Base-by-base conservation (phyloP, 345 rosid species). In the Microcos paniculata region DNA sequence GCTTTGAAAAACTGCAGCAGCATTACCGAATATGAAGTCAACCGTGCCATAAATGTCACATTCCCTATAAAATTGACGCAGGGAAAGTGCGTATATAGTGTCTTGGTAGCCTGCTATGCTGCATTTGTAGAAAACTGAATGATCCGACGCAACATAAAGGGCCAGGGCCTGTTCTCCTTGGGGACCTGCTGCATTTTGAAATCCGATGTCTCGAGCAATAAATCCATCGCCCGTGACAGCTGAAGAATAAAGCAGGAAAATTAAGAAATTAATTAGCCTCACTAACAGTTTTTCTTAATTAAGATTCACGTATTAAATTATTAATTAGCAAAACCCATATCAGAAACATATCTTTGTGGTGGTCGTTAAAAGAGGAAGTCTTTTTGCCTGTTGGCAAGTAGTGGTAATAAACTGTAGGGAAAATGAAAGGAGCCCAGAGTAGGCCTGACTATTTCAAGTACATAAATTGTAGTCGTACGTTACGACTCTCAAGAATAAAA, bases 11-110 rank as follows among this genome's bases (percentile, higher is more conserved):
- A 94, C 92, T 0, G 97, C 98, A 1, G 88, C 94, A 0, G 98
- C 96, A 49, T 92, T 90, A 3, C 98, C 98, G 28, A 93, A 93
- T 56, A 93, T 91, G 73, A 91, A 93, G 78, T 93, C 98, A 8
- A 91, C 24, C 0, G 97, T 89, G 72, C 97, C 96, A 7, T 81
- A 83, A 33, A 94, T 89, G 81, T 89, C 94, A 49, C 92, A 89
- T 73, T 94, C 97, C 30, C 93, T 79, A 67, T 94, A 94, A 85
- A 94, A 94, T 42, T 94, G 98, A 7, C 97, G 93, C 10, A 88
- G 80, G 0, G 89, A 86, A 1, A 80, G 82, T 2, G 98, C 93
- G 49, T 88, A 94, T 1, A 94, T 77, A 0, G 93, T 90, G 86
- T 94, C 98, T 57, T 94, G 98, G 78, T 92, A 88, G 24, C 97